A percentile compares a stretch with the other conserved stretches of the same genome.
These are phyloP conservation scores for Allium cepa DNA, from an alignment of 106 monocot species.

Conservation along the genomic window DNA sequence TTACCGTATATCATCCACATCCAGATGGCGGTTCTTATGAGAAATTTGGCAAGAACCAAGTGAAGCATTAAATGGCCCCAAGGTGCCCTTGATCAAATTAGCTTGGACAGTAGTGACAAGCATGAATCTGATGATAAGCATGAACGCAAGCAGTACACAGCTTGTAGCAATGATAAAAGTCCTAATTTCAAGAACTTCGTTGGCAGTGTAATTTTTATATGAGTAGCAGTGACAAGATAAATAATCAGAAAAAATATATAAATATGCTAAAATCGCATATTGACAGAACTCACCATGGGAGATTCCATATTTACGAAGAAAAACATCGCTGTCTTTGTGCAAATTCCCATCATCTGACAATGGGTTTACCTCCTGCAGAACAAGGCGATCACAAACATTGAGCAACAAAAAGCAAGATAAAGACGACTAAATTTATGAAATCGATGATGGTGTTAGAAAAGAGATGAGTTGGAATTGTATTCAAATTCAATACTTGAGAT, in stretches of 20 bases:
- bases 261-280: background rate
- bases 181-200: background rate
- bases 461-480: no score
- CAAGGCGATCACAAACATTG: background rate
- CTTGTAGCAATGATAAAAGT: background rate
- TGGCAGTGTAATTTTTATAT: background rate
- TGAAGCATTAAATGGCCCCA: no score
- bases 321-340: conserved; percentile 38
- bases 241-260: conserved; percentile 1
- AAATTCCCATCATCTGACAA: conserved; percentile 22
- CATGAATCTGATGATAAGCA: no score
- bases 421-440: no score
- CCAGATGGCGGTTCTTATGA: no score
- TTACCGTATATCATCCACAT: no score
- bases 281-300: conserved; percentile 20
- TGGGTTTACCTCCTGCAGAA: background rate
- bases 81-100: no score
- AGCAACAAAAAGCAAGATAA: no score
- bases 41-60: no score
- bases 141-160: background rate
- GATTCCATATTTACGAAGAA: conserved; percentile 49
- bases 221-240: background rate
- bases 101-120: no score
- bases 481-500: no score
- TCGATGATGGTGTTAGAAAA: no score